phyloP scores from a whole-genome alignment of 176 grass and related monocot genomes.

The Oryza rufipogon region DNA sequence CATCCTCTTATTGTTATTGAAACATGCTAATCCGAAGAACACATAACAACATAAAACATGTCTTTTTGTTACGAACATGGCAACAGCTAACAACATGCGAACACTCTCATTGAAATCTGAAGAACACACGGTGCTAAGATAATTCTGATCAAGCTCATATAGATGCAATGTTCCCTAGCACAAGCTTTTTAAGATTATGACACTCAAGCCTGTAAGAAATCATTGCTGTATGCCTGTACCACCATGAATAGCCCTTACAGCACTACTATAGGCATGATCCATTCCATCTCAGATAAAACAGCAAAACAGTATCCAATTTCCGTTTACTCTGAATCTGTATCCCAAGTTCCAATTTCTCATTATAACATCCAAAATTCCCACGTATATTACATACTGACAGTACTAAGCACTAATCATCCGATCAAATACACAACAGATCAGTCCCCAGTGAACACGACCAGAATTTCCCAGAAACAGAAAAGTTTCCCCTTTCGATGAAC shows the following conservation, averaged over 20 bases:
- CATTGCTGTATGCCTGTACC: no score
- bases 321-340: not conserved
- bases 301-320: not conserved
- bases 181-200: not conserved
- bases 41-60: not conserved
- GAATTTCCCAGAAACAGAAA: not conserved
- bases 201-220: conserved; percentile 1
- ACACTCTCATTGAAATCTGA: not conserved
- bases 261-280: not conserved
- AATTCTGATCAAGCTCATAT: not conserved
- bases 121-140: not conserved
- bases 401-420: not conserved
- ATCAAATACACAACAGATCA: not conserved
- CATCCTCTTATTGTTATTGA: no score
- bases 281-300: not conserved
- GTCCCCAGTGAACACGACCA: not conserved
- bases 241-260: not conserved
- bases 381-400: not conserved
- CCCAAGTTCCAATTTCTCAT: not conserved
- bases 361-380: not conserved
- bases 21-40: no score
- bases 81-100: not conserved
- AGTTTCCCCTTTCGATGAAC: not conserved
- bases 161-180: not conserved
- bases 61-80: not conserved